Evolutionary conservation across 306 rosid genomes (phyloP).

Genomic region (Purshia tridentata): DNA sequence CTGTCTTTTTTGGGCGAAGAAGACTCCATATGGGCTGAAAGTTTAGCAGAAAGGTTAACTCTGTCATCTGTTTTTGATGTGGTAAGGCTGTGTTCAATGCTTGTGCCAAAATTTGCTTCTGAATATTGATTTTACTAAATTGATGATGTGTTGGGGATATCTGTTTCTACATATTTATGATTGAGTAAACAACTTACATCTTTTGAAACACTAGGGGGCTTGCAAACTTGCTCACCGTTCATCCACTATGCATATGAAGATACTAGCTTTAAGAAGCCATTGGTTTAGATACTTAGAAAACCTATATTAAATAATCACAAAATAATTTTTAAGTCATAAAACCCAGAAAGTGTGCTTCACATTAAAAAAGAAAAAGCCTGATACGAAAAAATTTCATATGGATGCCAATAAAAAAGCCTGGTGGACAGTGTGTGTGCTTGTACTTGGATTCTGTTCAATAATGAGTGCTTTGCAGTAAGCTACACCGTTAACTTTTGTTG

Average conservation of each 20-base stretch:
- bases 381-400: too few relatives aligned
- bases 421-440: too few relatives aligned
- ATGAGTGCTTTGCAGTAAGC: too few relatives aligned
- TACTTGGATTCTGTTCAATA: too few relatives aligned
- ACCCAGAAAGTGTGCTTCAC: too few relatives aligned
- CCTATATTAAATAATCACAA: too few relatives aligned
- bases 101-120: slow-evolving; percentile 32
- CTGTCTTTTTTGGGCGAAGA: slow-evolving; percentile 53
- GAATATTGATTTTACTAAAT: slow-evolving; percentile 17
- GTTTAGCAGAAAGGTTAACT: slow-evolving; percentile 53
- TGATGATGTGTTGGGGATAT: slow-evolving; percentile 23
- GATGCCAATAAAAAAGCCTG: too few relatives aligned
- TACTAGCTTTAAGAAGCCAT: not conserved
- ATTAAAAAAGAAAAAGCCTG: too few relatives aligned
- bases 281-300: not conserved
- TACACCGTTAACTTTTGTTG: too few relatives aligned
- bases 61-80: slow-evolving; percentile 48
- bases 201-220: not conserved
- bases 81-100: slow-evolving; percentile 57
- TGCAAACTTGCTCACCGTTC: not conserved
- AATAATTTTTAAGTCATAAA: too few relatives aligned
- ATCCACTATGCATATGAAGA: not conserved
- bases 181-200: not conserved
- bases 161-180: slow-evolving; percentile 5
- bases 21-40: slow-evolving; percentile 55